Evolutionary conservation across 805 yeast species (phyloP), one percentile per base, ranked within the genome.

Genomic region (Kuraishia ogatae): DNA sequence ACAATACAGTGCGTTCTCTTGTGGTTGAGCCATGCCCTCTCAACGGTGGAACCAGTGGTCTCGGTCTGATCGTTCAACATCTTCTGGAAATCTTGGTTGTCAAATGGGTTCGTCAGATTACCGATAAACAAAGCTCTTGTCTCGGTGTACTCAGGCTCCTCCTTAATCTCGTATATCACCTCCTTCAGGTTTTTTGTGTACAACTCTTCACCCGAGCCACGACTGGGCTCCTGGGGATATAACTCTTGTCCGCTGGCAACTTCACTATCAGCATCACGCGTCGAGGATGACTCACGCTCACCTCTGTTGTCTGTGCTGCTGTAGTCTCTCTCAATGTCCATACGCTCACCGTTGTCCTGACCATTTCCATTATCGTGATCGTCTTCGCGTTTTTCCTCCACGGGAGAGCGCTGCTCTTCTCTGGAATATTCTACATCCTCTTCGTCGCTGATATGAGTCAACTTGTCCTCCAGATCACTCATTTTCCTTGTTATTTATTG

Each of bases 41-140:
- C 79, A 26, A 76, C 64, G 1, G 59, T 58, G 43, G 66, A 64
- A 2, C 56, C 54, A 5, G 63, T 57, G 15, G 57, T 58, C 22
- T 64, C 55, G 2, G 74, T 70, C 51, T 70, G 62, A 17, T 61
- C 63, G 50, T 66, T 67, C 54, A 77, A 56, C 56, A 70, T 57
- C 22, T 63, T 64, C 58, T 75, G 78, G 56, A 77, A 72, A 54
- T 66, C 67, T 20, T 60, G 62, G 47, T 74, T 74, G 56, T 72
- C 71, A 51, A 75, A 63, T 13, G 76, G 75, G 2, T 68, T 60
- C 17, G 74, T 64, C 51, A 77, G 63, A 58, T 76, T 77, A 15
- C 74, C 80, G n/a, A 76, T 66, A 54, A 76, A 68, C 46, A 77
- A 59, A 0, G 80, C 79, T 52, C 80, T 63, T 4, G 80, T 76